These are phyloP conservation scores for Cenchrus purpureus DNA, from an alignment of 176 grass and related monocot species.

Conservation along the genomic window DNA sequence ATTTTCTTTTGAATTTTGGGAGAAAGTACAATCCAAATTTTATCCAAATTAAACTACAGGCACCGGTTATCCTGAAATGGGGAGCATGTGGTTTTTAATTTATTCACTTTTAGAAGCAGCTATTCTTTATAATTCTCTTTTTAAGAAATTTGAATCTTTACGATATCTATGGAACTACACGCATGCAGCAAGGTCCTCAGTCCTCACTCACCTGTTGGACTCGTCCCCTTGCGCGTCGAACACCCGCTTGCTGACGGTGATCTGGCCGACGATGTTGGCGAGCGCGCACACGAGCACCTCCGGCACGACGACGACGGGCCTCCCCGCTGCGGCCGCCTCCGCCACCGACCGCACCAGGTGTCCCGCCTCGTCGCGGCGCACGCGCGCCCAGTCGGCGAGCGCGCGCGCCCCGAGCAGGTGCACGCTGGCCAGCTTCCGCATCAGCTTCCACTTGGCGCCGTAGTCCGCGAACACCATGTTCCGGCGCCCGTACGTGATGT, in stretches of 20 bases:
- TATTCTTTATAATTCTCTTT: no score
- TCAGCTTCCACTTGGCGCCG: constrained; percentile 75
- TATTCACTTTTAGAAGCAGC: no score
- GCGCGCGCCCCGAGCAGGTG: constrained; percentile 79
- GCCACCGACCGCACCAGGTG: constrained; percentile 42
- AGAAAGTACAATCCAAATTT: not conserved
- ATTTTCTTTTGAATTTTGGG: no score
- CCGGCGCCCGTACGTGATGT: constrained; percentile 78
- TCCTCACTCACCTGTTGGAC: constrained; percentile 54
- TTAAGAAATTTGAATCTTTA: no score
- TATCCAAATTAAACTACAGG: not conserved
- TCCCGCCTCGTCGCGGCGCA: constrained; percentile 64
- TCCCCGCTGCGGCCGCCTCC: constrained; percentile 15
- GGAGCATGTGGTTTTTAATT: no score
- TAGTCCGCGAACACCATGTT: constrained; percentile 96
- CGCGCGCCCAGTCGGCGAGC: constrained; percentile 58
- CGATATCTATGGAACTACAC: no score
- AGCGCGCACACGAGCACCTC: constrained; percentile 79
- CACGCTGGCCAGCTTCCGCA: constrained; percentile 83
- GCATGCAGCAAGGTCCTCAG: no score
- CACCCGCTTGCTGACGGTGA: constrained; percentile 79
- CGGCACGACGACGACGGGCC: constrained; percentile 63
- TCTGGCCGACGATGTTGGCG: constrained; percentile 79
- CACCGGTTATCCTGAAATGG: no score
- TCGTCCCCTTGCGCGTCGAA: constrained; percentile 74